These are phyloP conservation scores for Neonothopanus nambi DNA, from an alignment of 1,284 basidiomycete genomes.

Conservation along the genomic window DNA sequence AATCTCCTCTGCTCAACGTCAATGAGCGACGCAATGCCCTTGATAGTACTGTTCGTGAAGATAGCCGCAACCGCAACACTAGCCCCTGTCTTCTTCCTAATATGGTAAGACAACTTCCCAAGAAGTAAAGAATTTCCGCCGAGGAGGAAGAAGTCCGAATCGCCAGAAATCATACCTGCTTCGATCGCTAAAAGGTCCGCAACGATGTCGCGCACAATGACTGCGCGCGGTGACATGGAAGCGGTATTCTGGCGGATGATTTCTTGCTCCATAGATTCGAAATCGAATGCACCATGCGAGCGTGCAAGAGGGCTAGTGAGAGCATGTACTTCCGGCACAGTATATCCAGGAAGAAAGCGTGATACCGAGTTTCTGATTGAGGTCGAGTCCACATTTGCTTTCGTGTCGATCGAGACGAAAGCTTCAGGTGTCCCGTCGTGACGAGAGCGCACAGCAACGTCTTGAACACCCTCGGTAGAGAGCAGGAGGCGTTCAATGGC, in stretches of 20 bases:
- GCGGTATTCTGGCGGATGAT: constrained; percentile 28
- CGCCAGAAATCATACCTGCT: constrained; percentile 31
- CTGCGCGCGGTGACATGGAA: constrained; percentile 34
- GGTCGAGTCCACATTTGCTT: constrained; percentile 19
- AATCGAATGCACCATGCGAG: constrained; percentile 33
- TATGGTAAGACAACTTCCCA: constrained; percentile 41
- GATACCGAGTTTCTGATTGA: neutral
- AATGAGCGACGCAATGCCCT: constrained; percentile 41
- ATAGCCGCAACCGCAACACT: constrained; percentile 37
- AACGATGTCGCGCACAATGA: constrained; percentile 40
- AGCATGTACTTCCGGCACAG: constrained; percentile 37
- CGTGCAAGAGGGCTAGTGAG: constrained; percentile 24
- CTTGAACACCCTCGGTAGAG: constrained; percentile 44
- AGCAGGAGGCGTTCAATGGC: constrained; percentile 47
- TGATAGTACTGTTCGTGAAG: constrained; percentile 42
- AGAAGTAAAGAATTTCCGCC: constrained; percentile 47
- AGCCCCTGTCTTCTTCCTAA: constrained; percentile 41
- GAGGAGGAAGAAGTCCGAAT: constrained; percentile 47
- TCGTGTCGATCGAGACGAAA: constrained; percentile 28
- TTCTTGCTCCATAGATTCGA: constrained; percentile 34
- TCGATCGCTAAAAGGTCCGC: constrained; percentile 40
- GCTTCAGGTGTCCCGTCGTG: constrained; percentile 37
- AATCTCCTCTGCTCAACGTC: constrained; percentile 26
- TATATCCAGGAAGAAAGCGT: constrained; percentile 35
- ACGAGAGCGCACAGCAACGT: constrained; percentile 43